Evolutionary conservation across 805 yeast genomes (phyloP), one percentile per base, ranked within the genome.

Genomic region (Metschnikowia arizonensis): DNA sequence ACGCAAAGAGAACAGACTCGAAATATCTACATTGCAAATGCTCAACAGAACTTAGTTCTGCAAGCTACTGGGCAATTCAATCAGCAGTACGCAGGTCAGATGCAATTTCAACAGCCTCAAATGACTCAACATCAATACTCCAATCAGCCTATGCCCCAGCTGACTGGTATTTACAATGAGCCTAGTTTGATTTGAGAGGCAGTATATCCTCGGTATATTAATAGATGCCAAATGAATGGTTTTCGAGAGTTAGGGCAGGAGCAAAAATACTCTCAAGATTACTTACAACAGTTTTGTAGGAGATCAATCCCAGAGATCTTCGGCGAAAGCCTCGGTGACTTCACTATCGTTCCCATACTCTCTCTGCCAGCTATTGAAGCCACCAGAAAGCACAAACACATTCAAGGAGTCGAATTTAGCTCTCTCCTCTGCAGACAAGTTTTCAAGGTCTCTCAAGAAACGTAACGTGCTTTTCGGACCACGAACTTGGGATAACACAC

Each of bases 401-500:
- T 74, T 66, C 46, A 79, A 72, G 5, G 63, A 57, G 2, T 65
- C 61, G 42, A 48, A 56, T 21, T 58, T 59, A 17, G 49, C 45
- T 7, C 55, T 42, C 17, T 59, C 57, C 3, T 57, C 55, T 18
- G 57, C 64, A 2, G 55, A 55, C 12, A 64, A 42, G 10, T 66
- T 72, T 35, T 64, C 61, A 11, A 76, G 65, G 51, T 72, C 70
- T 45, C 83, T 63, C 50, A 73, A 57, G 55, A 85, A 84, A 55
- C 69, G 71, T 64, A 82, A 66, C 0, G 97, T 89, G 3, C 96
- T 78, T 3, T 86, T 71, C 0, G 98, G 98, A 0, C 98, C 98
- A 42, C 99, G 71, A 48, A 84, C 95, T 63, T 93, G 98, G 3
- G 95, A 83, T 25, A 86, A 72, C 24, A 90, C 89, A 63, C 99